Evolutionary conservation across 2,329 filamentous ascomycete genomes (phyloP), one percentile per base, ranked within the genome.

Genomic region (Fusarium albidum): DNA sequence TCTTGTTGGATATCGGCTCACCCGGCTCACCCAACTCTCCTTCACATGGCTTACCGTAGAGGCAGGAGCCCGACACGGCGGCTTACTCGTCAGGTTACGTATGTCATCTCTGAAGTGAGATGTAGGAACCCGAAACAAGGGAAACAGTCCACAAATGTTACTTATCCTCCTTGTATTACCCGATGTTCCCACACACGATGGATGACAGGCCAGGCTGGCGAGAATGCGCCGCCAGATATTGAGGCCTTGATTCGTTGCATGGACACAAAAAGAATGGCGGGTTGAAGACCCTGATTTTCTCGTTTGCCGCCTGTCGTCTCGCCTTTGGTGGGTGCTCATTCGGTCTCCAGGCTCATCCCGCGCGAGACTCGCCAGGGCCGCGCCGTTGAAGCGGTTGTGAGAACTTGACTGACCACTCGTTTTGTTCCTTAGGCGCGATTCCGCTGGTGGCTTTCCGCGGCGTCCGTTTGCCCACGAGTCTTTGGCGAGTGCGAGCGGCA

Each of bases 341-440:
- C 55, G 34, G 18, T 42, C 38, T 41, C 28, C 4, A 55, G 26
- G 38, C 34, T 35, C 31, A 46, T 32, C 42, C 38, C 39, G 18
- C 46, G 34, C 21, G 46, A 29, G 48, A 39, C 37, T 55, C 51
- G 55, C 35, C 45, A 44, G 49, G 54, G 57, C 54, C 57, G 40
- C 35, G 44, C 48, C 44, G 44, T 53, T 54, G n/a, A 42, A 37
- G 44, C 29, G 41, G 57, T 52, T 54, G n/a, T n/a, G 31, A 40
- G 31, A 53, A 27, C 18, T 37, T 13, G 11, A 32, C 29, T 13
- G 15, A 41, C 53, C 57, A 61, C 57, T 61, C 53, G 13, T 13
- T 17, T 55, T 29, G 13, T 17, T 21, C 35, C 28, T 48, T 61
- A 61, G 58, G 58, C 58, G 58, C 58, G 49, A 59, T 61, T 61